phyloP scores from a whole-genome alignment of 345 rosid genomes.

The Excoecaria cochinchinensis region DNA sequence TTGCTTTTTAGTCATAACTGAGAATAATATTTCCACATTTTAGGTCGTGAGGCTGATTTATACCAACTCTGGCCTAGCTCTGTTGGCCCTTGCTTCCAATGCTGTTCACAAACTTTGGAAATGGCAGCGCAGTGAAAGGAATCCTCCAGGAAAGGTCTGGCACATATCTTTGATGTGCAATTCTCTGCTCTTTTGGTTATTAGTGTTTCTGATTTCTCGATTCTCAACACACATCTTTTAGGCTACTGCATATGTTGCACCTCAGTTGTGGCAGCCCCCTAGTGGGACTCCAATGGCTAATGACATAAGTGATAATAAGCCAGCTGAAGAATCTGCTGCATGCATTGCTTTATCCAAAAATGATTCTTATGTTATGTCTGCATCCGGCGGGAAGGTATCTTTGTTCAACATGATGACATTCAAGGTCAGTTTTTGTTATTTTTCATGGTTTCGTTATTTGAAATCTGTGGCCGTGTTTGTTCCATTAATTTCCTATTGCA shows the following conservation, averaged over 20 bases:
- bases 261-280: slow-evolving; percentile 78
- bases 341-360: slow-evolving; percentile 90
- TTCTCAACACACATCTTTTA: slow-evolving; percentile 21
- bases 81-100: slow-evolving; percentile 54
- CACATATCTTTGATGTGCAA: slow-evolving; percentile 9
- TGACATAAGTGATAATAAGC: slow-evolving; percentile 56
- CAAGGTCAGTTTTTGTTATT: slow-evolving; percentile 46
- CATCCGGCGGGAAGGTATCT: slow-evolving; percentile 85
- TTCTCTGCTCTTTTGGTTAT: neutral
- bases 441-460: neutral
- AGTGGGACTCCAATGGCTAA: slow-evolving; percentile 76
- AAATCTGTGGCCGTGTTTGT: neutral
- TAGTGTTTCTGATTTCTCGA: slow-evolving; percentile 14
- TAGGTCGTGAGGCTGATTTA: slow-evolving; percentile 57
- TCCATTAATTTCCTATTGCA: neutral
- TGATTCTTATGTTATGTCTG: slow-evolving; percentile 86
- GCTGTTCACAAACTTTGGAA: slow-evolving; percentile 76
- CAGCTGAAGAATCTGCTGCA: slow-evolving; percentile 61
- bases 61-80: slow-evolving; percentile 57
- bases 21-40: slow-evolving; percentile 12
- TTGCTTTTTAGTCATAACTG: neutral
- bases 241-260: slow-evolving; percentile 66
- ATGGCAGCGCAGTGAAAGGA: slow-evolving; percentile 60
- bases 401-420: slow-evolving; percentile 90
- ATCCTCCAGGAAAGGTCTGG: slow-evolving; percentile 54